Evolutionary conservation across 805 yeast species (phyloP).

Genomic region (Kodamaea nitidulidarum): DNA sequence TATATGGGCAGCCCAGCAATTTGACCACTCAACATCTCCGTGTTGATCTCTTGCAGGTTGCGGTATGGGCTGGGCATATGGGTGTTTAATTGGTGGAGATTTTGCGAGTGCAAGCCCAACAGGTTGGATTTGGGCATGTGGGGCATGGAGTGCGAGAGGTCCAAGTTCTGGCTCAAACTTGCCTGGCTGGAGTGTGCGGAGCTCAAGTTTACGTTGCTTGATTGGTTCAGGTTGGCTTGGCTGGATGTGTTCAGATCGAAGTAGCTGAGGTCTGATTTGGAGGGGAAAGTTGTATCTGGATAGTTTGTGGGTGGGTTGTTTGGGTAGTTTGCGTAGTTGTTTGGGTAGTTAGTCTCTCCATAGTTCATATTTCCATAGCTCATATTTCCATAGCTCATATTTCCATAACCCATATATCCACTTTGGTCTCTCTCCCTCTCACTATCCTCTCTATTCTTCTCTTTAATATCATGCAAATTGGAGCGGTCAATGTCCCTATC

Average conservation of each 20-base stretch:
- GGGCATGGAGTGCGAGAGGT: background rate
- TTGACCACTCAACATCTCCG: slow-evolving; percentile 1
- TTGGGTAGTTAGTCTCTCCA: too few relatives aligned
- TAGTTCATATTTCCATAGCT: too few relatives aligned
- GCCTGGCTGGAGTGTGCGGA: background rate
- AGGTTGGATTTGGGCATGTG: too few relatives aligned
- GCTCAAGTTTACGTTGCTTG: background rate
- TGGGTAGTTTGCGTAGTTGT: too few relatives aligned
- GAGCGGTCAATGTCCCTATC: background rate
- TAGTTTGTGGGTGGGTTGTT: too few relatives aligned
- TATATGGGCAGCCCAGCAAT: background rate
- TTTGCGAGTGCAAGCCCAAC: background rate
- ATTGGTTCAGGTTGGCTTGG: background rate
- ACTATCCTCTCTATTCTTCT: background rate
- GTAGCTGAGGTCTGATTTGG: too few relatives aligned
- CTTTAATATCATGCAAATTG: background rate
- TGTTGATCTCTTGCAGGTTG: slow-evolving; percentile 1
- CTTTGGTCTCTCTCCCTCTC: too few relatives aligned
- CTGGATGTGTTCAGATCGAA: background rate
- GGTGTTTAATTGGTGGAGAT: background rate
- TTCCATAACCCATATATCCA: too few relatives aligned
- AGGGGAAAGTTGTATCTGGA: too few relatives aligned
- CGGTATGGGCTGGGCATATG: background rate
- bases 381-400: too few relatives aligned
- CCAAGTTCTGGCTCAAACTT: background rate